Base-by-base conservation (phyloP, 2,329 filamentous ascomycete genomes). In the Fusarium beomiforme region DNA sequence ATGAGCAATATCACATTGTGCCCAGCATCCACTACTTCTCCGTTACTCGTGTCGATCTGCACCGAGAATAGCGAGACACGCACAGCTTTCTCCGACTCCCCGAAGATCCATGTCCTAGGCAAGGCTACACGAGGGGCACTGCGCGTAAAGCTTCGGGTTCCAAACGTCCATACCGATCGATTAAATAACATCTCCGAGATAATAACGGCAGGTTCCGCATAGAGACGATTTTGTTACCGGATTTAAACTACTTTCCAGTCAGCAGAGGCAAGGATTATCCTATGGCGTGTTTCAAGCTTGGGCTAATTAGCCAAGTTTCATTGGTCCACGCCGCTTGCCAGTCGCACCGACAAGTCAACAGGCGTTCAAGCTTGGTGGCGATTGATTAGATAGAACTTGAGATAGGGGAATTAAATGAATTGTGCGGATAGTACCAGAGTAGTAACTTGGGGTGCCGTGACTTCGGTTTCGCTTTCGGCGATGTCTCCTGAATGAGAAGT, bases 341-440 rank as follows among this genome's bases (percentile, higher is more conserved):
- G n/a, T 41, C 11, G 14, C 1, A 0, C 33, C 23, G 14, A 21
- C 33, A 37, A 39, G 24, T 7, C 3, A 26, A 19, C 21, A 19
- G 17, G 12, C 8, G 12, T 50, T 17, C 6, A 50, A 19, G 34
- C 8, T 24, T 49, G n/a, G n/a, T n/a, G n/a, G n/a, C 34, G 31
- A 24, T 24, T 34, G 31, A 50, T 50, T 50, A 50, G 31, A 50
- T 36, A 21, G 36, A n/a, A n/a, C n/a, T n/a, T n/a, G n/a, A n/a
- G 17, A 44, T 29, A 29, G 29, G 29, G 31, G 31, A 36, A 17
- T 17, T 36, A n/a, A n/a, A 36, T 21, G 13, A 24, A 31, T 19
- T 21, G 16, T 21, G 24, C 31, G n/a, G n/a, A n/a, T n/a, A n/a
- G n/a, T n/a, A n/a, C n/a, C n/a, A n/a, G n/a, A n/a, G 31, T 1